These are phyloP conservation scores for Mortierella sp. DNA, from an alignment of 371 early-diverging fungal genomes.

Conservation along the genomic window DNA sequence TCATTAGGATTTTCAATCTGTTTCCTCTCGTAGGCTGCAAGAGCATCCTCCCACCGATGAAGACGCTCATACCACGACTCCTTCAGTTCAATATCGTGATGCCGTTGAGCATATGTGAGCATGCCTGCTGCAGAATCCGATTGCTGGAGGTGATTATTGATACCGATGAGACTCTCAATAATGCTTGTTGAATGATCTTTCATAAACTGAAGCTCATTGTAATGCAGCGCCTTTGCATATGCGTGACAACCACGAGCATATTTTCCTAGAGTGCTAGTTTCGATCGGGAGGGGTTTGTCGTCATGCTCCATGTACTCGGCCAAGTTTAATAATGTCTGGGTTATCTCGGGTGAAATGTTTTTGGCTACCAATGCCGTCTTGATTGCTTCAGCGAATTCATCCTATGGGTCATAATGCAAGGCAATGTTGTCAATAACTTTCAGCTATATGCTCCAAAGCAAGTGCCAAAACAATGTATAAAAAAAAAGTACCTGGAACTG, in stretches of 20 bases:
- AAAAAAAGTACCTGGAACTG: conserved; percentile 74
- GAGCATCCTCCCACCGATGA: conserved; percentile 95
- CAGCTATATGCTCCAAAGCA: not conserved
- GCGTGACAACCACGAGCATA: conserved; percentile 96
- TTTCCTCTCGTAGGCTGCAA: conserved; percentile 88
- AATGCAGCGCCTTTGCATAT: conserved; percentile 95
- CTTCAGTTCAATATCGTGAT: conserved; percentile 85
- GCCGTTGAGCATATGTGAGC: conserved; percentile 90
- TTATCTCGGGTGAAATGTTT: conserved; percentile 92
- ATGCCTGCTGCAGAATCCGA: conserved; percentile 98
- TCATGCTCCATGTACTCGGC: conserved; percentile 99
- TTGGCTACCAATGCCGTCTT: conserved; percentile 88
- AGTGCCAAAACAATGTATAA: not conserved
- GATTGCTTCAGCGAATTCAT: conserved; percentile 88
- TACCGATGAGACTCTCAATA: conserved; percentile 93
- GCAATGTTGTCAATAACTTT: not conserved
- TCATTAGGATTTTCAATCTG: conserved; percentile 83
- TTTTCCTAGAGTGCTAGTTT: conserved; percentile 88
- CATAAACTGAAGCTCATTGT: conserved; percentile 96
- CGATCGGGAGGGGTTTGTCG: conserved; percentile 95
- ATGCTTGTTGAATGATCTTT: conserved; percentile 85
- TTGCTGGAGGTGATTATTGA: conserved; percentile 95
- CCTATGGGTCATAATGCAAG: conserved; percentile 38
- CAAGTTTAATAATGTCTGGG: conserved; percentile 91
- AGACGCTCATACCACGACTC: conserved; percentile 97